A percentile compares a stretch with the other conserved stretches of the same genome.
phyloP scores from a whole-genome alignment of 495 filamentous ascomycete genomes.

The Hypoxylon rickii region DNA sequence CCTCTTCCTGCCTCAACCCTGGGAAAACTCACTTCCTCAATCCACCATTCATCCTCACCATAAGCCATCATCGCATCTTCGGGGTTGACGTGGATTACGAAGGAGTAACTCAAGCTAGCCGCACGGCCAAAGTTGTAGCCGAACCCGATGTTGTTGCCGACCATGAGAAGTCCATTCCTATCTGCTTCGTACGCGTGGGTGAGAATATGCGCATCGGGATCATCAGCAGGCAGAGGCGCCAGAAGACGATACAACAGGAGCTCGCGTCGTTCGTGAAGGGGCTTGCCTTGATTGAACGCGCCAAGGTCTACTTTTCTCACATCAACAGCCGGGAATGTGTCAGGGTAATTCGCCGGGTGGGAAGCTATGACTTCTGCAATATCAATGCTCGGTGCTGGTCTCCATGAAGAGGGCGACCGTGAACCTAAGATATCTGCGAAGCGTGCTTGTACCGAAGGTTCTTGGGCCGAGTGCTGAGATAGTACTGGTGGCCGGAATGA shows the following conservation, averaged over 20 bases:
- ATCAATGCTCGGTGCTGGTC: conserved; percentile 48
- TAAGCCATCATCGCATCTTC: conserved; percentile 47
- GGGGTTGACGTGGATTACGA: conserved; percentile 63
- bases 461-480: conserved; percentile 38
- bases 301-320: conserved; percentile 68
- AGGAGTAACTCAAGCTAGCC: conserved; percentile 64
- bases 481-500: conserved; percentile 56
- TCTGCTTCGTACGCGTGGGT: conserved; percentile 71
- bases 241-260: conserved; percentile 62
- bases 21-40: conserved; percentile 67
- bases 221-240: conserved; percentile 42
- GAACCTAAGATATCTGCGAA: conserved; percentile 43
- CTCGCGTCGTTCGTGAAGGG: conserved; percentile 61
- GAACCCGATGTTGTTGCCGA: conserved; percentile 63
- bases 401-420: conserved; percentile 43
- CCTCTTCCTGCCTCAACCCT: conserved; percentile 60
- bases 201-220: conserved; percentile 57
- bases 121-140: conserved; percentile 55
- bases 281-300: conserved; percentile 54
- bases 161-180: conserved; percentile 68
- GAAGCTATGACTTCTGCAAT: conserved; percentile 35
- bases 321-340: conserved; percentile 61
- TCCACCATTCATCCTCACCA: conserved; percentile 62
- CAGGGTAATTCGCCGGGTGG: conserved; percentile 37
- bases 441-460: conserved; percentile 41